These are phyloP conservation scores for Candida glaebosa DNA, from an alignment of 805 yeast species.

Conservation along the genomic window DNA sequence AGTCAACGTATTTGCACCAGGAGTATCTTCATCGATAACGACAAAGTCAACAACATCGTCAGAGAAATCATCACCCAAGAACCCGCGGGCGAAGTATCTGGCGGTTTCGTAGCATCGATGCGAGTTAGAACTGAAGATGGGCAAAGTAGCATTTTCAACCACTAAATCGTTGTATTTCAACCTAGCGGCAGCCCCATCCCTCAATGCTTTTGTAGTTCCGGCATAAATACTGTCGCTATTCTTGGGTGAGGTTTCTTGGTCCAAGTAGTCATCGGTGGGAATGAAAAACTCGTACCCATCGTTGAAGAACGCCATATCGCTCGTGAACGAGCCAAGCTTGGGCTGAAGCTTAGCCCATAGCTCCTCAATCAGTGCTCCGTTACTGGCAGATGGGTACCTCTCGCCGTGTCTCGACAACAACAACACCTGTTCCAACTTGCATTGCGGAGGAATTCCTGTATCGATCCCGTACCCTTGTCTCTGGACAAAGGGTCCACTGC, in stretches of 20 bases:
- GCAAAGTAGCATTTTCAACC: constrained; percentile 32
- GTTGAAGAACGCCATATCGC: constrained; percentile 52
- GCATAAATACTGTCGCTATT: constrained; percentile 43
- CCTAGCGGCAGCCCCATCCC: constrained; percentile 49
- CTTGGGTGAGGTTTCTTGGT: constrained; percentile 48
- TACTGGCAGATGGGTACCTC: constrained; percentile 46
- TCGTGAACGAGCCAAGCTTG: constrained; percentile 30
- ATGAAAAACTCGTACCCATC: constrained; percentile 49
- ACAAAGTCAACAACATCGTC: constrained; percentile 26
- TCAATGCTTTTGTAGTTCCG: constrained; percentile 48
- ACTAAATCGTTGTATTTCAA: constrained; percentile 47
- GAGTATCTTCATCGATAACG: constrained; percentile 44
- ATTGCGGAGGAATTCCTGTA: constrained; percentile 45
- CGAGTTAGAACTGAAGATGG: constrained; percentile 53
- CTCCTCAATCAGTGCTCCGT: constrained; percentile 25
- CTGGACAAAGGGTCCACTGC: constrained; percentile 54
- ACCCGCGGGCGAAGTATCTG: constrained; percentile 55
- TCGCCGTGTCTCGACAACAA: constrained; percentile 77
- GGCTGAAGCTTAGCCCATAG: constrained; percentile 25
- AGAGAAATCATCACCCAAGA: constrained; percentile 45
- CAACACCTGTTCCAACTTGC: constrained; percentile 64
- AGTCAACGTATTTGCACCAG: constrained; percentile 60
- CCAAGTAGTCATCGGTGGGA: constrained; percentile 34
- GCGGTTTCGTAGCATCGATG: constrained; percentile 57
- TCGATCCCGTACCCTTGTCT: constrained; percentile 52